phyloP scores from a whole-genome alignment of 2,329 filamentous ascomycete genomes.

The Botrytis paeoniae region DNA sequence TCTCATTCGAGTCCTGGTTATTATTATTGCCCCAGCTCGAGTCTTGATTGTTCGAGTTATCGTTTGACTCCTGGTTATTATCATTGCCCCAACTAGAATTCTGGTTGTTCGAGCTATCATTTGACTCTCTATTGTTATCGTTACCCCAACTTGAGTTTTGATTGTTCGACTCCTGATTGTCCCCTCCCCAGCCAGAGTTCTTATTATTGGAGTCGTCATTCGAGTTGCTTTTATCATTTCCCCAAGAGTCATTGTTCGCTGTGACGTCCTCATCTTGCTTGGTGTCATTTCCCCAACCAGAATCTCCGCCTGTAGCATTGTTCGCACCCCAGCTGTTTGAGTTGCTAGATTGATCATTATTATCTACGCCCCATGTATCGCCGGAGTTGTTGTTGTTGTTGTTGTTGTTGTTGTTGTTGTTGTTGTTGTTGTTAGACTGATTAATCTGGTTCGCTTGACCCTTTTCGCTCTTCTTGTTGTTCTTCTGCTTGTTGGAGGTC shows the following conservation, averaged over 20 bases:
- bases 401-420: no score
- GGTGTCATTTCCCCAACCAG: not conserved
- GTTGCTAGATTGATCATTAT: not conserved
- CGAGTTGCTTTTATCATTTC: not conserved
- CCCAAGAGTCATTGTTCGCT: conserved; percentile 2
- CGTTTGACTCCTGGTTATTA: conserved; percentile 1
- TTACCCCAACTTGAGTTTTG: conserved; percentile 8
- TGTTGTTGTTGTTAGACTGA: conserved; percentile 6
- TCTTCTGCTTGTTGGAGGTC: conserved; percentile 1
- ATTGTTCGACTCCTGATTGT: conserved; percentile 21
- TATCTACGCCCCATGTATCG: conserved; percentile 21
- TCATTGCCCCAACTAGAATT: conserved; percentile 4
- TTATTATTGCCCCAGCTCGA: conserved; percentile 17
- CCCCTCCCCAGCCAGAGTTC: conserved; percentile 13
- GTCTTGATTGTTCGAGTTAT: conserved; percentile 5
- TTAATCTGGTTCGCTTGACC: conserved; percentile 7
- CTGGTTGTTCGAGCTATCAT: conserved; percentile 8
- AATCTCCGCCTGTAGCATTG: conserved; percentile 19
- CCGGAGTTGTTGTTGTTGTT: conserved; percentile 8
- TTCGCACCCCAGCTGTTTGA: conserved; percentile 16
- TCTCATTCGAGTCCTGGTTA: conserved; percentile 22
- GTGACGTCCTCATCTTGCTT: not conserved
- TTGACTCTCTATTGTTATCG: conserved; percentile 10
- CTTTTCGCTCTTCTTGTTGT: conserved; percentile 6
- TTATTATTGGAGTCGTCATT: conserved; percentile 11